A percentile compares a stretch with the other conserved stretches of the same genome.
These are phyloP conservation scores for Dichotomocladium elegans DNA, from an alignment of 371 early-diverging fungal genomes.

Conservation along the genomic window DNA sequence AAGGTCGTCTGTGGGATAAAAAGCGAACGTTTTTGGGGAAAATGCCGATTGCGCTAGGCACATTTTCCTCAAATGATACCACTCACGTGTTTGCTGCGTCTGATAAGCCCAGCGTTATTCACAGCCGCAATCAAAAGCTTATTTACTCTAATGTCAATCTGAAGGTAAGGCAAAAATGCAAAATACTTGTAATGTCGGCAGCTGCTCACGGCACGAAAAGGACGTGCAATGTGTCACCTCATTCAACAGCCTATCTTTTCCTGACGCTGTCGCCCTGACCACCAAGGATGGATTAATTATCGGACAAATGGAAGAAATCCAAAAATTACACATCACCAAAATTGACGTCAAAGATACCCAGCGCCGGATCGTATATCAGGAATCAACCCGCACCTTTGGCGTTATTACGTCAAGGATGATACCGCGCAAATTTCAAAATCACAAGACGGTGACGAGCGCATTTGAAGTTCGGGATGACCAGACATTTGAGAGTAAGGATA, in stretches of 20 bases:
- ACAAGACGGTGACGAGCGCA: constrained; percentile 36
- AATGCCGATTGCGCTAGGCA: constrained; percentile 67
- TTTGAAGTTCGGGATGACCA: constrained; percentile 71
- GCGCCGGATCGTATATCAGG: constrained; percentile 69
- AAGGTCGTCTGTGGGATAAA: constrained; percentile 50
- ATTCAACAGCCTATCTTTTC: constrained; percentile 58
- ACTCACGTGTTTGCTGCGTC: constrained; percentile 82
- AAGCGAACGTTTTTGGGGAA: constrained; percentile 75
- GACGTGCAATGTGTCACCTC: constrained; percentile 68
- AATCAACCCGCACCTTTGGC: constrained; percentile 55
- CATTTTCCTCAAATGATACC: constrained; percentile 59
- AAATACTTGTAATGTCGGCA: no score
- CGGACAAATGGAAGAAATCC: constrained; percentile 83
- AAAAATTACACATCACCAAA: constrained; percentile 83
- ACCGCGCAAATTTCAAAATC: constrained; percentile 16
- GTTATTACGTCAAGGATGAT: constrained; percentile 48
- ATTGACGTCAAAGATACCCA: constrained; percentile 71
- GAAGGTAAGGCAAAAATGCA: constrained; percentile 47
- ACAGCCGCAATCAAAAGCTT: constrained; percentile 70
- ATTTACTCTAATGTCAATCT: constrained; percentile 84
- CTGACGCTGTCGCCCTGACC: constrained; percentile 70
- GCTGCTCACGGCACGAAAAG: no score
- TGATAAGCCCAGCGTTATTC: constrained; percentile 86
- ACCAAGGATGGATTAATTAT: constrained; percentile 64
- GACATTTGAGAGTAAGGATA: constrained; percentile 58